These are phyloP conservation scores for Xylaria curta DNA, from an alignment of 495 filamentous ascomycete species.

Conservation along the genomic window DNA sequence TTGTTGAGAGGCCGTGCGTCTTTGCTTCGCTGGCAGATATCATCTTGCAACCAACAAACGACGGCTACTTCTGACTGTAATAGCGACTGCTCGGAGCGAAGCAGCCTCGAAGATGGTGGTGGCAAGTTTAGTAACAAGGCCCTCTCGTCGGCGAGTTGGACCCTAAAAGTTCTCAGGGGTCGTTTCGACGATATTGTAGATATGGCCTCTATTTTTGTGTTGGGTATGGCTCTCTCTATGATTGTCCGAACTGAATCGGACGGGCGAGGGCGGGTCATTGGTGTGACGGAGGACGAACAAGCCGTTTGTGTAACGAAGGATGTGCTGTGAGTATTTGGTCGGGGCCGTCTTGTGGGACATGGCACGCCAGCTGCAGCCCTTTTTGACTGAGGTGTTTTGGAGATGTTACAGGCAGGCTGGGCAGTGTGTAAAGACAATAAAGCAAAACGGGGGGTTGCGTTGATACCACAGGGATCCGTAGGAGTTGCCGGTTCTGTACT, in stretches of 20 bases:
- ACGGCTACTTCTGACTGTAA: constrained; percentile 42
- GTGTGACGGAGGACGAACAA: constrained; percentile 25
- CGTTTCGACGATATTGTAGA: constrained; percentile 38
- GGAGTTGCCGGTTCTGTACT: constrained; percentile 34
- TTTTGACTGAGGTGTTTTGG: constrained; percentile 34
- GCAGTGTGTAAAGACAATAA: constrained; percentile 32
- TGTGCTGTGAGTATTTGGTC: constrained; percentile 32
- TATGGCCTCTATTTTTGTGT: constrained; percentile 40
- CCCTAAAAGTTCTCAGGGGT: constrained; percentile 43
- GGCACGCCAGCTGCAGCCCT: constrained; percentile 32
- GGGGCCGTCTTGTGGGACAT: constrained; percentile 40
- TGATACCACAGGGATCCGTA: constrained; percentile 36
- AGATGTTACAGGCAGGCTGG: constrained; percentile 26
- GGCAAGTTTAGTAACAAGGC: constrained; percentile 44
- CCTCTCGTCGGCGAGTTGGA: constrained; percentile 43
- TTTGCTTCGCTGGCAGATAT: not conserved
- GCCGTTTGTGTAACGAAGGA: constrained; percentile 34
- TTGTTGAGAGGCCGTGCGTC: not conserved
- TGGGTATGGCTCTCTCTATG: constrained; percentile 39
- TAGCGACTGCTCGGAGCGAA: constrained; percentile 48
- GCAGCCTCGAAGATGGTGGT: constrained; percentile 44
- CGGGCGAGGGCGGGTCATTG: constrained; percentile 47
- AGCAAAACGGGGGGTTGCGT: constrained; percentile 31
- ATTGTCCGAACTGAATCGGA: constrained; percentile 41
- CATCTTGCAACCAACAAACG: constrained; percentile 21